A percentile compares a stretch with the other conserved stretches of the same genome.
Evolutionary conservation across 306 rosid species (phyloP).

Genomic region (Crotalaria pallida): DNA sequence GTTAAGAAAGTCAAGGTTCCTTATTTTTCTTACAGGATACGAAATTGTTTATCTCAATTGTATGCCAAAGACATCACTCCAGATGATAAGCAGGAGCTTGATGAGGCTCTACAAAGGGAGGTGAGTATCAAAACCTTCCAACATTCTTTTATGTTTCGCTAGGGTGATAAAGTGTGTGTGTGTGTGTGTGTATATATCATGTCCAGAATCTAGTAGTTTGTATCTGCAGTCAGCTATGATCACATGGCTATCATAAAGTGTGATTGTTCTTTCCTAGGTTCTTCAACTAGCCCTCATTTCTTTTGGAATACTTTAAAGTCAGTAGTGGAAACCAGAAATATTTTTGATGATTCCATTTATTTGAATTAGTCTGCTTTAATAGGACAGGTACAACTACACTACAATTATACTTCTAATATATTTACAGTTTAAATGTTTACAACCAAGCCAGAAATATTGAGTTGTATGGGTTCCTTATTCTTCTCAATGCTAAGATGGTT

Average conservation of each 20-base stretch:
- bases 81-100: slow-evolving; percentile 97
- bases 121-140: slow-evolving; percentile 34
- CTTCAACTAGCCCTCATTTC: not conserved
- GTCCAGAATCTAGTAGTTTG: not conserved
- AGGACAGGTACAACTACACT: not conserved
- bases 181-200: no score
- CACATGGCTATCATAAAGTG: not conserved
- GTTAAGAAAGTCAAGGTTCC: not conserved
- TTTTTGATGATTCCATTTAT: not conserved
- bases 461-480: not conserved
- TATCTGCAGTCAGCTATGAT: not conserved
- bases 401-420: not conserved
- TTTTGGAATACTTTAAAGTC: not conserved
- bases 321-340: not conserved
- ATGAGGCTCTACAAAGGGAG: slow-evolving; percentile 97
- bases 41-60: slow-evolving; percentile 76
- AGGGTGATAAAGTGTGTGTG: no score
- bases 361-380: not conserved
- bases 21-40: slow-evolving; percentile 46
- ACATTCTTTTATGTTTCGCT: no score
- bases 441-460: not conserved
- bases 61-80: slow-evolving; percentile 93
- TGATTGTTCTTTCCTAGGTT: not conserved
- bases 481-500: not conserved
- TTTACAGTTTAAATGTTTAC: not conserved